These are phyloP conservation scores for Solioccasus polychromus DNA, from an alignment of 768 basidiomycete genomes.

Conservation along the genomic window DNA sequence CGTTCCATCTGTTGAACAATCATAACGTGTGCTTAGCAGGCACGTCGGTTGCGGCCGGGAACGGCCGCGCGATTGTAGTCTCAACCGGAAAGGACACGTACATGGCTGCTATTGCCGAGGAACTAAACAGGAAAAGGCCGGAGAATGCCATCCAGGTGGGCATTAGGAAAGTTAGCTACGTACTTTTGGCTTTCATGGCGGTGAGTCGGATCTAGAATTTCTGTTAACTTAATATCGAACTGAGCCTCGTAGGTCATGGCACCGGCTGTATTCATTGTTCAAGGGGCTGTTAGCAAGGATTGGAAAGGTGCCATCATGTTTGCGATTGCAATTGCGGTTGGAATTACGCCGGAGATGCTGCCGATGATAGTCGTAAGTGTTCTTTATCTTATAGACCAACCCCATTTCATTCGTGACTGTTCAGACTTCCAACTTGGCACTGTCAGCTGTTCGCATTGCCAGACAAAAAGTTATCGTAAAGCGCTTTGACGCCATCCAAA, in stretches of 20 bases:
- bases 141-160: slow-evolving; percentile 33
- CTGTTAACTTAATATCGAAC: background rate
- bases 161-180: slow-evolving; percentile 34
- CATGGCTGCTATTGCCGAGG: slow-evolving; percentile 34
- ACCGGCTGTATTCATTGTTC: slow-evolving; percentile 27
- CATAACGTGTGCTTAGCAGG: slow-evolving; percentile 34
- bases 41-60: slow-evolving; percentile 34
- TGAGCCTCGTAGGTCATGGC: slow-evolving; percentile 25
- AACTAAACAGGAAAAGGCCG: slow-evolving; percentile 30
- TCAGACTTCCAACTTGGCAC: slow-evolving; percentile 57
- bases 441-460: slow-evolving; percentile 54
- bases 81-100: slow-evolving; percentile 34
- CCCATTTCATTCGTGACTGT: slow-evolving; percentile 33
- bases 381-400: background rate
- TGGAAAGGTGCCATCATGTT: slow-evolving; percentile 33
- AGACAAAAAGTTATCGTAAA: slow-evolving; percentile 59
- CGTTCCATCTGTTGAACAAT: slow-evolving; percentile 31
- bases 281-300: slow-evolving; percentile 31
- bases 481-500: slow-evolving; percentile 62
- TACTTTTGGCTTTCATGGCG: slow-evolving; percentile 30
- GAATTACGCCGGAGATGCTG: slow-evolving; percentile 33
- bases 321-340: slow-evolving; percentile 29
- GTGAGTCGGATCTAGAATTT: slow-evolving; percentile 11
- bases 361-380: slow-evolving; percentile 33
- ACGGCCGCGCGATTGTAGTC: slow-evolving; percentile 29